Conservation (phyloP, 2,329 filamentous ascomycete species). For the Arachnomyces sp. region DNA sequence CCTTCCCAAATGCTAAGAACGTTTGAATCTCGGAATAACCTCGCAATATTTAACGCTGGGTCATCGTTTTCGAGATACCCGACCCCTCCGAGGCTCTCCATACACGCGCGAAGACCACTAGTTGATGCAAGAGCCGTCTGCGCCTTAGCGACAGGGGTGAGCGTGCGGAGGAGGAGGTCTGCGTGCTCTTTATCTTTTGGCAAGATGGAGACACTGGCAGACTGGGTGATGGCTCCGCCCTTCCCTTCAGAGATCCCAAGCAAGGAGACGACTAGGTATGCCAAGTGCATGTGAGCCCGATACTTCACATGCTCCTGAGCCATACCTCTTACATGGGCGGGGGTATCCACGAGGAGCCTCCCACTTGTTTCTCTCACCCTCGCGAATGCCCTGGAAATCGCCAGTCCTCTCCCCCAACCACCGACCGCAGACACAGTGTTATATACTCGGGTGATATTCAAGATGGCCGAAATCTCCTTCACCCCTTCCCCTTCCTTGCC, state of each 20-base stretch:
- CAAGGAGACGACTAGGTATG: constrained; percentile 28
- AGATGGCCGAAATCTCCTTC: constrained; percentile 57
- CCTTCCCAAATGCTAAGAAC: constrained; percentile 63
- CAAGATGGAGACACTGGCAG: constrained; percentile 13
- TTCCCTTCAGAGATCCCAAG: constrained; percentile 26
- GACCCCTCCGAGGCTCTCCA: constrained; percentile 25
- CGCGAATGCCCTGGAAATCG: constrained; percentile 34
- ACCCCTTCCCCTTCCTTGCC: constrained; percentile 59
- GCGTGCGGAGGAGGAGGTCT: constrained; percentile 21
- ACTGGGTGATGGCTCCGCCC: constrained; percentile 10
- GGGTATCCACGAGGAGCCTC: constrained; percentile 30
- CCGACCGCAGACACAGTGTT: constrained; percentile 32
- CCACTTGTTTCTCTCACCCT: constrained; percentile 30
- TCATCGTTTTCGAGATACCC: constrained; percentile 34
- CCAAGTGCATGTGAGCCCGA: constrained; percentile 28
- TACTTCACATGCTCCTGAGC: constrained; percentile 33
- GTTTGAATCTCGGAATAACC: constrained; percentile 55
- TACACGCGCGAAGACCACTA: constrained; percentile 19
- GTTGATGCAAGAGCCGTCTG: constrained; percentile 17
- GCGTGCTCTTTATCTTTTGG: constrained; percentile 14
- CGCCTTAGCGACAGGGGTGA: constrained; percentile 28
- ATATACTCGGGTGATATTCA: constrained; percentile 54
- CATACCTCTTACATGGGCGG: constrained; percentile 33
- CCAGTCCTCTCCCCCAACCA: constrained; percentile 32
- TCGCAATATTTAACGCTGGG: constrained; percentile 52